These are phyloP conservation scores for Blastomyces percursus DNA, from an alignment of 2,329 filamentous ascomycete species.

Conservation along the genomic window DNA sequence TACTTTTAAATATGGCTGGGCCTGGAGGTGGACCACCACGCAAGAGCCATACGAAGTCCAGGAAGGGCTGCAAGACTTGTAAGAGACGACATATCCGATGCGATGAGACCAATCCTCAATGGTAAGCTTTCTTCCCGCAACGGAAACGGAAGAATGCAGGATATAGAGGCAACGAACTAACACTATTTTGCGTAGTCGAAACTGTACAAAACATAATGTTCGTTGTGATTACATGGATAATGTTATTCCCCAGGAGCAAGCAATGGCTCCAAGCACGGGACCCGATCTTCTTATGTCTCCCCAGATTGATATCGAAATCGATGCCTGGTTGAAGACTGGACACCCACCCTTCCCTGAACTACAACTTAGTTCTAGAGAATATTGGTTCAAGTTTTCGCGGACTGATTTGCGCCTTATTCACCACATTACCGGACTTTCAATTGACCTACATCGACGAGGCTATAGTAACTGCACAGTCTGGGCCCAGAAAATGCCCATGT, in stretches of 20 bases:
- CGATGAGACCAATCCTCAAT: conserved; percentile 96
- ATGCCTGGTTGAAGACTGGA: conserved; percentile 73
- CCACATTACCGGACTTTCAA: conserved; percentile 76
- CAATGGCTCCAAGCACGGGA: conserved; percentile 39
- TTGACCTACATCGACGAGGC: conserved; percentile 65
- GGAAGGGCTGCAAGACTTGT: conserved; percentile 96
- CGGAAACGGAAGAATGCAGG: neutral
- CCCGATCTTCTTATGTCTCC: conserved; percentile 71
- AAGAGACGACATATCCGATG: conserved; percentile 96
- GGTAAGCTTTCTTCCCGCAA: conserved; percentile 46
- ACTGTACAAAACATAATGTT: conserved; percentile 98
- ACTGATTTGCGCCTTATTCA: conserved; percentile 82
- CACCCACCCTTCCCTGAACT: conserved; percentile 77
- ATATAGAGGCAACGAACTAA: conserved; percentile 11
- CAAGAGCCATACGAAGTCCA: conserved; percentile 93
- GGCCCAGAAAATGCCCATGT: conserved; percentile 89
- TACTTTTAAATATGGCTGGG: conserved; percentile 59
- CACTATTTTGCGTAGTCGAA: conserved; percentile 51
- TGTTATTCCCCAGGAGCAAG: conserved; percentile 44
- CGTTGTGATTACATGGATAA: conserved; percentile 96
- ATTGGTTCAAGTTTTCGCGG: conserved; percentile 59
- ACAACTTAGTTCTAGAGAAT: conserved; percentile 61
- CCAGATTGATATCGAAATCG: conserved; percentile 69
- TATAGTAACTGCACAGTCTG: conserved; percentile 80
- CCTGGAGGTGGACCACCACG: conserved; percentile 86